Base-by-base conservation (phyloP, 495 filamentous ascomycete species). In the Amniculicola lignicola region DNA sequence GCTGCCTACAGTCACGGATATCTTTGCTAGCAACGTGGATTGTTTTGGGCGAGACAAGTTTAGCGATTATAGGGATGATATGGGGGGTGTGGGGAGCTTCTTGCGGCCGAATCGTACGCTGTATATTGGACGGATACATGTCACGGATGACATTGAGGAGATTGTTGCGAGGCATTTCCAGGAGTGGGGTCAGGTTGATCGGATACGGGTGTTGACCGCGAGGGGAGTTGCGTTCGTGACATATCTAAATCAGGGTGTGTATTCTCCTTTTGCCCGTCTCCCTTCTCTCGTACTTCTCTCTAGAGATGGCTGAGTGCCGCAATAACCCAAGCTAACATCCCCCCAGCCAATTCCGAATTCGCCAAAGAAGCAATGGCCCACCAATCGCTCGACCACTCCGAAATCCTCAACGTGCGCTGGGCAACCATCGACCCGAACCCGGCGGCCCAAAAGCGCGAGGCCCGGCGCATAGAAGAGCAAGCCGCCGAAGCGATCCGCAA, bases 131-230 rank as follows among this genome's bases (percentile, higher is more conserved):
- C 77, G 91, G 21, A 95, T 97, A 56, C 88, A 96, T 66, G 92
- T 96, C 16, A 90, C 83, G n/a, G 92, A 96, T 70, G 92, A 96
- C 67, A 96, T 96, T 56, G 91, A 96, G 67, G 93, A 98, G 70
- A 80, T 96, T n/a, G 90, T 95, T 1, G 83, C 90, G 25, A 77
- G 93, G 10, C 91, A 97, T 69, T 95, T 96, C 59, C 81, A 86
- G 2, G 92, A 96, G 72, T 98, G 90, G 89, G 93, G 93, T 2
- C 84, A 89, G 62, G 74, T 97, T 25, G 93, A 96, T 57, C 79
- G 93, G 3, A 88, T 40, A 19, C 37, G 37, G 10, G 37, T 40
- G 37, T 75, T 98, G n/a, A 94, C 90, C 15, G 83, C 82, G 6
- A 73, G 93, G 1, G 93, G 93, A 40, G 92, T 98, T 3, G 93